Conservation (phyloP, 2,329 filamentous ascomycete genomes). For the Aspergillus pseudotamarii region DNA sequence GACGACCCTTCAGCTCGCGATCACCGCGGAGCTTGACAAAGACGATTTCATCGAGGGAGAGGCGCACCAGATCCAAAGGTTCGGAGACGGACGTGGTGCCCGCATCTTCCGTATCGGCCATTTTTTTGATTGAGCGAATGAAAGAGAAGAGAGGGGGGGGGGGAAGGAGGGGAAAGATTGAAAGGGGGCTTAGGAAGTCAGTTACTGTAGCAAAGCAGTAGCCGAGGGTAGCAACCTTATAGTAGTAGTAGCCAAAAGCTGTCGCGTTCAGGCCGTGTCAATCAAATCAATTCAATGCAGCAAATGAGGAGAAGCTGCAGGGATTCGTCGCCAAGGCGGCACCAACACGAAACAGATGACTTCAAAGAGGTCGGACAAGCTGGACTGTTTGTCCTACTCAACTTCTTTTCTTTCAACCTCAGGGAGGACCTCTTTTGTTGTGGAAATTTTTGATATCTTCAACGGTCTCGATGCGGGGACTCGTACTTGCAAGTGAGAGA, state of each 20-base stretch:
- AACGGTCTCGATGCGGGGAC: slow-evolving; percentile 24
- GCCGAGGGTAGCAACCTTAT: background rate
- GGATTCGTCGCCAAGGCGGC: slow-evolving; percentile 6
- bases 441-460: background rate
- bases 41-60: slow-evolving; percentile 92
- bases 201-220: background rate
- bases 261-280: slow-evolving; percentile 5
- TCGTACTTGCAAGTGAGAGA: slow-evolving; percentile 29
- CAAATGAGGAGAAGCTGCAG: slow-evolving; percentile 15
- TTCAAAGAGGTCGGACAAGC: background rate
- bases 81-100: slow-evolving; percentile 73
- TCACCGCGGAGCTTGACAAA: slow-evolving; percentile 97
- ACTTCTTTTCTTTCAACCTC: background rate
- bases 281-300: background rate
- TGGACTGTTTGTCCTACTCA: background rate
- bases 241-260: background rate
- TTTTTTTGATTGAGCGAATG: slow-evolving; percentile 41
- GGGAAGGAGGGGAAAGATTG: background rate
- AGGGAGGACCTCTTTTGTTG: background rate
- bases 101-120: slow-evolving; percentile 83
- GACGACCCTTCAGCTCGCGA: slow-evolving; percentile 88
- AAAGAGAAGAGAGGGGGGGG: background rate
- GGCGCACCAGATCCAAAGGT: slow-evolving; percentile 91
- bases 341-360: background rate
- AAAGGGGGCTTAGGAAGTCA: background rate